Evolutionary conservation across 2,329 filamentous ascomycete species (phyloP).

Genomic region (Dothiorella sarmentorum): DNA sequence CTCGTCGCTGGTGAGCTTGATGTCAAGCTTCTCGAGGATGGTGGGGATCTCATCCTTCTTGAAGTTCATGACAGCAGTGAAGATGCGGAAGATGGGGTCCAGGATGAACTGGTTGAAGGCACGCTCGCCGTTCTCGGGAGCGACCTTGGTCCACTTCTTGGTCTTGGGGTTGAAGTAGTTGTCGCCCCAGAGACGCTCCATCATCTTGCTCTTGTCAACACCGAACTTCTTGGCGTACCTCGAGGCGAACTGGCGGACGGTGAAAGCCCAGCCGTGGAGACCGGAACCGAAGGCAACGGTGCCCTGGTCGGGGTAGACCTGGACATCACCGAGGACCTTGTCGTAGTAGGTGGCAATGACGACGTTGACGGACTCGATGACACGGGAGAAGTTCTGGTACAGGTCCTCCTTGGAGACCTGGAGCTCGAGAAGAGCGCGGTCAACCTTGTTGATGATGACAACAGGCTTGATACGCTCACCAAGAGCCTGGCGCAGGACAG

Average conservation of each 20-base stretch:
- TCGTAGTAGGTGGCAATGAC: conserved; percentile 99
- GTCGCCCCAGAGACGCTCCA: conserved; percentile 99
- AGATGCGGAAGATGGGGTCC: conserved; percentile 99
- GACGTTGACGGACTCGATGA: conserved; percentile 99
- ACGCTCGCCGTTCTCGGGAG: conserved; percentile 88
- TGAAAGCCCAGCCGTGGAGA: conserved; percentile 99
- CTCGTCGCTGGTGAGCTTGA: conserved; percentile 86
- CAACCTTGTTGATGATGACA: conserved; percentile 99
- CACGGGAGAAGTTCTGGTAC: conserved; percentile 99
- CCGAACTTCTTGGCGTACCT: conserved; percentile 99
- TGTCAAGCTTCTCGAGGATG: conserved; percentile 87
- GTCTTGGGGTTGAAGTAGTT: conserved; percentile 99
- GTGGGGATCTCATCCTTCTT: conserved; percentile 86
- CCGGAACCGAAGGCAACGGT: conserved; percentile 99
- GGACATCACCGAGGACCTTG: conserved; percentile 93
- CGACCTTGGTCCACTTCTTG: conserved; percentile 99
- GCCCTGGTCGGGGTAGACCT: conserved; percentile 97
- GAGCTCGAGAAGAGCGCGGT: conserved; percentile 97
- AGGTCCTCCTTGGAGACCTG: conserved; percentile 98
- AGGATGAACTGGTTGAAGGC: conserved; percentile 99
- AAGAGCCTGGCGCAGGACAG: conserved; percentile 96
- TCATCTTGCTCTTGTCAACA: conserved; percentile 99
- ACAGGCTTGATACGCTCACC: conserved; percentile 99
- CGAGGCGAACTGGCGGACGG: conserved; percentile 92
- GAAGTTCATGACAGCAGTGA: conserved; percentile 94